phyloP scores from a whole-genome alignment of 2,329 filamentous ascomycete genomes.

The Fusarium sp. region DNA sequence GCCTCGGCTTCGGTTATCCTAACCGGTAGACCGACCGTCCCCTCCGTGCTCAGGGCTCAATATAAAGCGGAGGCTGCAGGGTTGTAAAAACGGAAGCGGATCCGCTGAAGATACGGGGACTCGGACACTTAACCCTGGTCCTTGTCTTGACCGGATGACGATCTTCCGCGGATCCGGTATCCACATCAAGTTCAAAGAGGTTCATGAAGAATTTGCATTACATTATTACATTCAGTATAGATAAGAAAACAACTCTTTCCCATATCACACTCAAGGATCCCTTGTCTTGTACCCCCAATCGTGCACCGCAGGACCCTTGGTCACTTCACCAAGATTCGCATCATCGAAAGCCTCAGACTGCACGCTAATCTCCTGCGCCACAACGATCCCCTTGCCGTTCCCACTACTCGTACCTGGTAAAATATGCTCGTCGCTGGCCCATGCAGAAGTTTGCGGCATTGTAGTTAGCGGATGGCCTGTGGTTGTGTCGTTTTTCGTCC shows the following conservation, averaged over 20 bases:
- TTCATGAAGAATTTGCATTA: constrained; percentile 6
- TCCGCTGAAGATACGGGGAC: not conserved
- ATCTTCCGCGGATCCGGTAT: constrained; percentile 9
- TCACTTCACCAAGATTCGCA: not conserved
- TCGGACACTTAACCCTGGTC: not conserved
- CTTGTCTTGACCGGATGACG: constrained; percentile 7
- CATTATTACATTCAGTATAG: constrained; percentile 6
- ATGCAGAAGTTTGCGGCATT: constrained; percentile 28
- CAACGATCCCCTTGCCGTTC: constrained; percentile 21
- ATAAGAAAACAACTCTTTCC: not conserved
- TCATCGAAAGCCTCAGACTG: constrained; percentile 26
- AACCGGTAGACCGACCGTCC: not conserved
- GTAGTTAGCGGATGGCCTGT: constrained; percentile 17
- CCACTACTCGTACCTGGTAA: constrained; percentile 16
- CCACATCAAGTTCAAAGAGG: not conserved
- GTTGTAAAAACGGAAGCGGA: not conserved
- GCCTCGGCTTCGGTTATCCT: constrained; percentile 2
- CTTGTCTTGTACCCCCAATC: constrained; percentile 35
- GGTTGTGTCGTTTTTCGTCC: not conserved
- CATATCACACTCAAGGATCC: not conserved
- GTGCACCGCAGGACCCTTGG: constrained; percentile 11
- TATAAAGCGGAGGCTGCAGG: not conserved
- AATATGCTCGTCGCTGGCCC: constrained; percentile 41
- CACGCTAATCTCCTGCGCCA: constrained; percentile 37
- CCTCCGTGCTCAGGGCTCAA: not conserved